A percentile compares a stretch with the other conserved stretches of the same genome.
Evolutionary conservation across 306 rosid genomes (phyloP).

Genomic region (Quercus berberidifolia): DNA sequence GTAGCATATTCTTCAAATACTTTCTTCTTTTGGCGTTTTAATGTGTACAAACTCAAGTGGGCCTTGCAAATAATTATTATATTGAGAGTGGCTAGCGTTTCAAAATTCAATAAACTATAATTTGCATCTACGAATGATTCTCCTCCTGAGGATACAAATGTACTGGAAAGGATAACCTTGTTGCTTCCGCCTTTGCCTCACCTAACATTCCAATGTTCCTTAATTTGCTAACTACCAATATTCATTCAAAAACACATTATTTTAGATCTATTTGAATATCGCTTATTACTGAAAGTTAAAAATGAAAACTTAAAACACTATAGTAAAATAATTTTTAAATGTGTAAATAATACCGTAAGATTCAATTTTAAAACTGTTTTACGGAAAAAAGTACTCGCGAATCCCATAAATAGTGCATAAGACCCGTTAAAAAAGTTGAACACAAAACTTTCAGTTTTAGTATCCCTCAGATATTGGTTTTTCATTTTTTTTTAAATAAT

Average conservation of each 20-base stretch:
- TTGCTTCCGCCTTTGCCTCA: background rate
- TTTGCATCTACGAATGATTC: too few relatives aligned
- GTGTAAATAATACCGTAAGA: fast-evolving
- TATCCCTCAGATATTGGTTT: too few relatives aligned
- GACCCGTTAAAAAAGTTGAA: too few relatives aligned
- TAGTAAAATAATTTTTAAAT: too few relatives aligned
- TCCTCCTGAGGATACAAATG: too few relatives aligned
- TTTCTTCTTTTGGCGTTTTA: background rate
- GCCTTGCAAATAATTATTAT: too few relatives aligned
- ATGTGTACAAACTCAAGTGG: background rate
- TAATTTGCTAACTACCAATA: background rate
- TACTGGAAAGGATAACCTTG: background rate
- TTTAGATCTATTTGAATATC: fast-evolving
- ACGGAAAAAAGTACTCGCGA: fast-evolving
- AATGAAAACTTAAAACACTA: too few relatives aligned
- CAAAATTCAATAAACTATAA: too few relatives aligned
- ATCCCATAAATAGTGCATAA: fast-evolving
- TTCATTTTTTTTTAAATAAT: too few relatives aligned
- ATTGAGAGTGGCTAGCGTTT: too few relatives aligned
- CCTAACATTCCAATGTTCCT: background rate
- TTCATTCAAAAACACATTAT: background rate
- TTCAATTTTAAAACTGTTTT: fast-evolving
- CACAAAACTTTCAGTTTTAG: too few relatives aligned
- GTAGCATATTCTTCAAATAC: background rate
- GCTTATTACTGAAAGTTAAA: too few relatives aligned